Conservation (phyloP, 2,329 filamentous ascomycete species). For the Epicoccum sorghinum region DNA sequence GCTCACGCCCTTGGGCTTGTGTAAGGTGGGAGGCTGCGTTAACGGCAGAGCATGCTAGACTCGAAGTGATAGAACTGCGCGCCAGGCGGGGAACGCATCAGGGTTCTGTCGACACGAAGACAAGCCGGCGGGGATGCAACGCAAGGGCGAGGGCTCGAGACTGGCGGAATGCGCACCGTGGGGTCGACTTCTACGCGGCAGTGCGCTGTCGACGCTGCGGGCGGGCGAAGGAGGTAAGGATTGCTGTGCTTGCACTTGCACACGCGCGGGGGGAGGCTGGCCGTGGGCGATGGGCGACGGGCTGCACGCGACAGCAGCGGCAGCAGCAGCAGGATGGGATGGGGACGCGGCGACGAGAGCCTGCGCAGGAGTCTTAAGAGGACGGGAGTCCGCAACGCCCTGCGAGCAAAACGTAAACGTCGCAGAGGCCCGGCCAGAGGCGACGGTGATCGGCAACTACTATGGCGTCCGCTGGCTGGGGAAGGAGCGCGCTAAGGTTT, state of each 20-base stretch:
- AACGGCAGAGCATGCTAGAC: constrained; percentile 47
- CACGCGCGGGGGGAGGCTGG: not conserved
- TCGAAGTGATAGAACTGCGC: constrained; percentile 48
- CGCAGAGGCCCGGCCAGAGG: constrained; percentile 3
- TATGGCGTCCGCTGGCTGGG: constrained; percentile 22
- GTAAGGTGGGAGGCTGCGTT: constrained; percentile 37
- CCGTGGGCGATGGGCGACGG: constrained; percentile 3
- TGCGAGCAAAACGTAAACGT: not conserved
- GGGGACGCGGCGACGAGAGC: not conserved
- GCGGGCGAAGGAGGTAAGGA: not conserved
- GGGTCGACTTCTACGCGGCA: constrained; percentile 4
- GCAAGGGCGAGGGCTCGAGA: constrained; percentile 38
- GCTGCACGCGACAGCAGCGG: constrained; percentile 2
- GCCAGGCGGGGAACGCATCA: constrained; percentile 49
- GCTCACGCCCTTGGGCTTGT: constrained; percentile 38
- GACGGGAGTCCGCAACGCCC: too few relatives aligned
- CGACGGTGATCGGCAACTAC: constrained; percentile 31
- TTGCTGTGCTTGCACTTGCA: too few relatives aligned
- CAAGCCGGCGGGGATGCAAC: constrained; percentile 39
- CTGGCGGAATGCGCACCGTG: constrained; percentile 15
- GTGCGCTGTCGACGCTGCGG: constrained; percentile 2
- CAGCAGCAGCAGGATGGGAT: not conserved
- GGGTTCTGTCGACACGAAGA: constrained; percentile 28
- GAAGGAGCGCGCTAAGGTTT: constrained; percentile 22
- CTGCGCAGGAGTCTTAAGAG: not conserved